Evolutionary conservation across 495 filamentous ascomycete species (phyloP), one percentile per base, ranked within the genome.

Genomic region (Podospora pseudoanserina): DNA sequence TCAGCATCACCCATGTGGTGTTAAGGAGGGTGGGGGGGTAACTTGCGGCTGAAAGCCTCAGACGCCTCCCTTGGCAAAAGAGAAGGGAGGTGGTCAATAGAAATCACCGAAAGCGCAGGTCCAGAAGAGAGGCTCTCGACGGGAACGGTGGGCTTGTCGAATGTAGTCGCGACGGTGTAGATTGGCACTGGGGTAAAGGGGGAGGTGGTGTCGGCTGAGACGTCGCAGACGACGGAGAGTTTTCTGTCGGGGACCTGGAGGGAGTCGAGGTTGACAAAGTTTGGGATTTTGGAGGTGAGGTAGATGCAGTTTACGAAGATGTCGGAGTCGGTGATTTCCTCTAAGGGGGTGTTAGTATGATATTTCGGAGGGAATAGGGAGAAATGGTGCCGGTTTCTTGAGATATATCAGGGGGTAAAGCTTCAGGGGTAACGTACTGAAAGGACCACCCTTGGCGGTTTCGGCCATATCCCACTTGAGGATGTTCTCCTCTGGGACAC

Each of bases 291-390:
- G 67, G 65, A 72, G 57, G 83, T 85, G 18, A 97, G 86, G 79
- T 97, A 97, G 72, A 97, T 94, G 84, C 92, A 96, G 84, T 96
- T 97, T 77, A 97, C 83, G 77, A 96, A 95, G 72, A 96, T 92
- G 71, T 89, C 86, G 69, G 78, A 82, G 73, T 93, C 89, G 66
- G 90, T 81, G 75, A 97, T 95, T 80, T 97, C 94, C 71, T 83
- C 78, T 77, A 20, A 16, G 16, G 6, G 11, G n/a, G 5, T n/a
- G 3, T 67, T 71, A 63, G 60, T 60, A 75, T 67, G 18, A 32
- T 56, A 23, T 23, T 23, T 23, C 23, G 9, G n/a, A 20, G n/a
- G 3, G 5, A 27, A n/a, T 55, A 44, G n/a, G 34, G 34, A 11
- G 34, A 23, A 23, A 23, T 23, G 23, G 1, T 23, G 23, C 23